Conservation (phyloP, 805 yeast species). For the Candida maris region DNA sequence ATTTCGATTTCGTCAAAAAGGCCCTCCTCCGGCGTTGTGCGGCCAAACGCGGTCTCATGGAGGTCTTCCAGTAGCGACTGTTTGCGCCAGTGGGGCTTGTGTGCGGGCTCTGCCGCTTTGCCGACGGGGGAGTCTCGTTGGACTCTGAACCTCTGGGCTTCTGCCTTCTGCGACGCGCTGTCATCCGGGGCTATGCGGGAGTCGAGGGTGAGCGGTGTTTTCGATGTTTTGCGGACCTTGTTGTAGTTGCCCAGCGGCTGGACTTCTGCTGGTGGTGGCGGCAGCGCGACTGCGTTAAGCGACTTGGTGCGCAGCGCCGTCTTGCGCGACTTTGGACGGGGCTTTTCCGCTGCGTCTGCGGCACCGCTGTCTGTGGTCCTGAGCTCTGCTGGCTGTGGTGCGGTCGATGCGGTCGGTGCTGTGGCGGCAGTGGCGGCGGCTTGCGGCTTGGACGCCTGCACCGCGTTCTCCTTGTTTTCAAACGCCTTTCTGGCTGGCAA, state of each 20-base stretch:
- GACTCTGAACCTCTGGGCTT: slow-evolving; percentile 30
- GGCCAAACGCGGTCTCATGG: slow-evolving; percentile 4
- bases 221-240: slow-evolving; percentile 21
- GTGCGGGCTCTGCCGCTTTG: slow-evolving; percentile 14
- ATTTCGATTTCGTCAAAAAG: slow-evolving; percentile 41
- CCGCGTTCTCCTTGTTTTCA: slow-evolving; percentile 19
- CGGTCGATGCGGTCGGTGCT: too few species aligned
- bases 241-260: slow-evolving; percentile 14
- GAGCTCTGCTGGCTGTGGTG: too few species aligned
- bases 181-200: not conserved
- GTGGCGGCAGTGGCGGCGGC: not conserved
- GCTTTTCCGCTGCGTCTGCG: not conserved
- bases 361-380: too few species aligned
- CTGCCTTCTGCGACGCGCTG: slow-evolving; percentile 9
- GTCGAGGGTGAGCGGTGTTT: slow-evolving; percentile 1
- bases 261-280: slow-evolving; percentile 3
- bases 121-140: slow-evolving; percentile 29
- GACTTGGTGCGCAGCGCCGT: slow-evolving; percentile 14
- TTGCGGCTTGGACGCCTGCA: not conserved
- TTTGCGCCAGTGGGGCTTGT: slow-evolving; percentile 16
- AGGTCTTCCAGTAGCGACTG: slow-evolving; percentile 6
- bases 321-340: not conserved
- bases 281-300: slow-evolving; percentile 20
- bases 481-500: slow-evolving; percentile 9
- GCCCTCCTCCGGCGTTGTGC: slow-evolving; percentile 25